Percentiles rank a stretch among this genome's conserved stretches.
phyloP scores from a whole-genome alignment of 2,329 filamentous ascomycete genomes.

The Chaetomium sp. region DNA sequence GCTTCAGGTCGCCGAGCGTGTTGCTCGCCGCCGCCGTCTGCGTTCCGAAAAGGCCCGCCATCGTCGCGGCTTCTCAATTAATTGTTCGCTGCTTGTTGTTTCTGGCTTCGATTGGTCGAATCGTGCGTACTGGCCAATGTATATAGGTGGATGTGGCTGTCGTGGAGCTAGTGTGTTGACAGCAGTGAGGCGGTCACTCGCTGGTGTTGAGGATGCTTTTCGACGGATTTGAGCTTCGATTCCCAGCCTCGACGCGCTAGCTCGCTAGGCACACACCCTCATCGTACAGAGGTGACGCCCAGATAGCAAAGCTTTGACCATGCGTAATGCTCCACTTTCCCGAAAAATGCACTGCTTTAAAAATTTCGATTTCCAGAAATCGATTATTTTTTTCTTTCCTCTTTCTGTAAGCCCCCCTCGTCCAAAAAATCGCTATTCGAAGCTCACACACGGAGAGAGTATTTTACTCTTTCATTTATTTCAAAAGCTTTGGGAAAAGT shows the following conservation, averaged over 20 bases:
- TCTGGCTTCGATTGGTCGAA: background rate
- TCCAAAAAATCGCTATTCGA: conserved; percentile 99
- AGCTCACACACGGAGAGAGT: conserved; percentile 86
- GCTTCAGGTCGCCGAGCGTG: conserved; percentile 86
- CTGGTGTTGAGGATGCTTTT: background rate
- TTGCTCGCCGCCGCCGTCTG: conserved; percentile 59
- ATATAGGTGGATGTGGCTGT: background rate
- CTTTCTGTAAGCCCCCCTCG: conserved; percentile 73
- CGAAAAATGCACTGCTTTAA: conserved; percentile 18
- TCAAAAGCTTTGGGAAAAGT: conserved; percentile 97
- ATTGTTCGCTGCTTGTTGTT: too few species aligned
- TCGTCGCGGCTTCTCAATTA: conserved; percentile 40
- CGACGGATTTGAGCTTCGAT: conserved; percentile 7
- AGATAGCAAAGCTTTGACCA: conserved; percentile 9
- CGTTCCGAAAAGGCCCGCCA: conserved; percentile 67
- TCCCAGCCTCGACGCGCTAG: conserved; percentile 6
- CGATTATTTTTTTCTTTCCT: conserved; percentile 37
- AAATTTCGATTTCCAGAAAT: conserved; percentile 16
- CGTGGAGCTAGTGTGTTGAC: background rate
- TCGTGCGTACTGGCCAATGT: background rate
- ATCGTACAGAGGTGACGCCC: background rate
- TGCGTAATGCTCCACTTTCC: conserved; percentile 8
- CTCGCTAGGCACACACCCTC: background rate
- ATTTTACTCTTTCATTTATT: conserved; percentile 41
- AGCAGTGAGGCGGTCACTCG: background rate